These are phyloP conservation scores for Claviceps paspali DNA, from an alignment of 2,329 filamentous ascomycete species.

Conservation along the genomic window DNA sequence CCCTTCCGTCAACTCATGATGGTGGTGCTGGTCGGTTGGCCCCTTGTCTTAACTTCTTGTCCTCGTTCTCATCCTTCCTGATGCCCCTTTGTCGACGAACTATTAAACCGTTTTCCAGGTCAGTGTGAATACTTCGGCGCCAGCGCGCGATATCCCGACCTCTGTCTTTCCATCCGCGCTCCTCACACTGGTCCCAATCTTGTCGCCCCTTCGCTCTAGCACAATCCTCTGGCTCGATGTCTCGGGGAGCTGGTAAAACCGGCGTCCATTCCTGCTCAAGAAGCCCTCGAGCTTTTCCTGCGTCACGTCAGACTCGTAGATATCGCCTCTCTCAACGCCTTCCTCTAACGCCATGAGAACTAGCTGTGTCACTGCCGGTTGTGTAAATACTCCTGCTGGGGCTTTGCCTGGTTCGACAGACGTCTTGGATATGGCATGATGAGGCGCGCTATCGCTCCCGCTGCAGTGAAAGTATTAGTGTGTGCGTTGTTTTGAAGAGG, in stretches of 20 bases:
- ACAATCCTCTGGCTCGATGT: slow-evolving; percentile 16
- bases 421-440: slow-evolving; percentile 44
- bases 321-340: slow-evolving; percentile 38
- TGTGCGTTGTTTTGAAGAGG: background rate
- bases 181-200: slow-evolving; percentile 23
- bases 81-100: background rate
- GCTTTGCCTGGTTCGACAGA: slow-evolving; percentile 32
- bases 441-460: slow-evolving; percentile 49
- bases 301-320: slow-evolving; percentile 36
- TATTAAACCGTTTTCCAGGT: slow-evolving; percentile 13
- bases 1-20: no score
- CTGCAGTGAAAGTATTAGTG: slow-evolving; percentile 7
- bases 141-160: slow-evolving; percentile 28
- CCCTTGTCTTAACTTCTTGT: no score
- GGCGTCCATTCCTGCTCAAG: slow-evolving; percentile 34
- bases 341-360: slow-evolving; percentile 48
- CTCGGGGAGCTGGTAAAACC: slow-evolving; percentile 33
- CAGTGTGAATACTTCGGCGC: slow-evolving; percentile 26
- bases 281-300: slow-evolving; percentile 39
- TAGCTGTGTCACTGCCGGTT: slow-evolving; percentile 52
- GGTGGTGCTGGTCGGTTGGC: no score
- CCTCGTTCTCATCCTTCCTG: no score
- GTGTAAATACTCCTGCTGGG: slow-evolving; percentile 66
- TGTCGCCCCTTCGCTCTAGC: slow-evolving; percentile 26
- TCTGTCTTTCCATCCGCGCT: slow-evolving; percentile 23